Base-by-base conservation (phyloP, 192 early-diverging fungal species). In the Gonapodya prolifera region DNA sequence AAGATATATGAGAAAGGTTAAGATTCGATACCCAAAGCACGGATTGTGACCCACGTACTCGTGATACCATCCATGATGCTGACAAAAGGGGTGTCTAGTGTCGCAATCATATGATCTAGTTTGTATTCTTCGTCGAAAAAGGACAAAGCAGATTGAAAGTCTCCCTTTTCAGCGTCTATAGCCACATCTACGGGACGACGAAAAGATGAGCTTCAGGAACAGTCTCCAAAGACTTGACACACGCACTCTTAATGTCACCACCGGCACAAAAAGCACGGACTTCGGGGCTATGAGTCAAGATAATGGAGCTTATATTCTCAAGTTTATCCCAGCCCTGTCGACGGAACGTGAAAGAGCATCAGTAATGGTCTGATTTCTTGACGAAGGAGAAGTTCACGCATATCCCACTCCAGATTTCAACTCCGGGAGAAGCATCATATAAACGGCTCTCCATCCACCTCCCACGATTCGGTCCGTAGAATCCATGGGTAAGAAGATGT, bases 121-220 rank as follows among this genome's bases (percentile, higher is more conserved):
- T 86, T 84, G 83, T 98, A 99, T 84, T 99, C 96, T 76, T 92
- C 88, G 78, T 94, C 87, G 79, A 99, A 96, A 81, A 98, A 98
- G 77, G 83, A 80, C 75, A 94, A 77, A 1, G 92, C 92, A 18
- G 71, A 73, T 2, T 18, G 28, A 2, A 73, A 32, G 31, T 73
- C 71, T 2, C 71, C 71, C 71, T 73, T 73, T 29, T 73, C 8
- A 29, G 71, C 71, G 31, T 73, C 71, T 2, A 73, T 18, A 18
- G 32, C 71, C 2, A 73, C 71, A 29, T 61, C 45, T 61, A 16
- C 45, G 45, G 23, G 8, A 23, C 45, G 45, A 61, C 8, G 23
- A 61, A 61, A 23, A 61, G 45, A 61, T 61, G 45, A 61, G 8
- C 8, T 61, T 8, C 8, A 61, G 45, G 8, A 61, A 61, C 23